Percentiles rank a stretch among this genome's conserved stretches.
Evolutionary conservation across 2,329 filamentous ascomycete species (phyloP).

Genomic region (Lachnellula suecica): DNA sequence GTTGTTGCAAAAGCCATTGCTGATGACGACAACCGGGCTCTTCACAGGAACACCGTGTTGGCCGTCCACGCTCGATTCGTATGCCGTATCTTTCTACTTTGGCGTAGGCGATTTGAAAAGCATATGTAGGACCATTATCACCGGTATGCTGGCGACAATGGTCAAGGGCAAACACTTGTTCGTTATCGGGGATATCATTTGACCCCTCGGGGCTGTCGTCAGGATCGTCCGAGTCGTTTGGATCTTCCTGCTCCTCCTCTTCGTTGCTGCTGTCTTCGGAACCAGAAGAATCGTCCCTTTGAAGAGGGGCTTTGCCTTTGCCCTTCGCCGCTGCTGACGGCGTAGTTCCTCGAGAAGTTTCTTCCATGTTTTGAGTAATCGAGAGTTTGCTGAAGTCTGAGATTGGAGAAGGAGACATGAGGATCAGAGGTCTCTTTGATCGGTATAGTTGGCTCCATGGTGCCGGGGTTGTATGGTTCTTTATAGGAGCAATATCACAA

Average conservation of each 20-base stretch:
- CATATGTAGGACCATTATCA: slow-evolving; percentile 18
- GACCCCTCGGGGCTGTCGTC: background rate
- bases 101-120: slow-evolving; percentile 30
- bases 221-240: slow-evolving; percentile 2
- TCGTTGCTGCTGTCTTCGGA: slow-evolving; percentile 9
- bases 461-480: slow-evolving; percentile 18
- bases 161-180: slow-evolving; percentile 22
- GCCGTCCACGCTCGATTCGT: slow-evolving; percentile 17
- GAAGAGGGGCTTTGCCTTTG: slow-evolving; percentile 17
- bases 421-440: slow-evolving; percentile 12
- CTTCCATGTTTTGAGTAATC: slow-evolving; percentile 27
- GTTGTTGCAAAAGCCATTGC: slow-evolving; percentile 24
- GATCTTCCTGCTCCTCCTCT: slow-evolving; percentile 6
- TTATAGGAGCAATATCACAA: slow-evolving; percentile 23
- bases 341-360: slow-evolving; percentile 14
- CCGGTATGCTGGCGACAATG: slow-evolving; percentile 21
- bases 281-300: too few species aligned
- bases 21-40: slow-evolving; percentile 22
- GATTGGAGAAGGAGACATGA: slow-evolving; percentile 30
- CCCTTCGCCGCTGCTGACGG: slow-evolving; percentile 15
- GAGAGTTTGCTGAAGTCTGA: slow-evolving; percentile 31
- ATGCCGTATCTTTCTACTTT: slow-evolving; percentile 24
- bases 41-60: slow-evolving; percentile 24
- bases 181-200: background rate
- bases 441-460: slow-evolving; percentile 17